Conservation (phyloP, 768 basidiomycete genomes). For the Serpula lacrymans region DNA sequence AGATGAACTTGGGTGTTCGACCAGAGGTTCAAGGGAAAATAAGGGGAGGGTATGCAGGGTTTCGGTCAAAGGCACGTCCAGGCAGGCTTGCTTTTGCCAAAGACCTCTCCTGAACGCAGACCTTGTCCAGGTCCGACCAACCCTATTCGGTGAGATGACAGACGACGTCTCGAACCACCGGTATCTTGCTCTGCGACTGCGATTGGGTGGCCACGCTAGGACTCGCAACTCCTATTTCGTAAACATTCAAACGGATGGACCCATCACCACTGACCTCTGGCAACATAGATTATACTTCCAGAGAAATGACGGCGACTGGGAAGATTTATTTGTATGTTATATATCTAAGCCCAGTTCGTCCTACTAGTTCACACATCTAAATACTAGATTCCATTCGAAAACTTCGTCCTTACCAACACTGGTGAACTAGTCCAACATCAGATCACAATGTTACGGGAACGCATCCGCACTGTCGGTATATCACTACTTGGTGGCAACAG, state of each 20-base stretch:
- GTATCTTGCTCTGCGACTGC: constrained; percentile 78
- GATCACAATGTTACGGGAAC: constrained; percentile 72
- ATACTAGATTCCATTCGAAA: constrained; percentile 73
- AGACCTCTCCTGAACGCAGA: not conserved
- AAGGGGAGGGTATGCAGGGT: constrained; percentile 86
- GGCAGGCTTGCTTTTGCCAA: not conserved
- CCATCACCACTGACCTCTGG: constrained; percentile 83
- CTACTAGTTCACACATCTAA: constrained; percentile 9
- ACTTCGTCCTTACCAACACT: constrained; percentile 70
- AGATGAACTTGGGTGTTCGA: constrained; percentile 68
- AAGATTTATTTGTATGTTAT: constrained; percentile 70
- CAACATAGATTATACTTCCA: constrained; percentile 88
- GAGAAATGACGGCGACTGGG: constrained; percentile 66
- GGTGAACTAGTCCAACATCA: constrained; percentile 69
- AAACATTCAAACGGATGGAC: constrained; percentile 88
- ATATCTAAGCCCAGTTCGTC: constrained; percentile 10
- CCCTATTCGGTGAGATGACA: constrained; percentile 79
- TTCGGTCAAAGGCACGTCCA: constrained; percentile 77
- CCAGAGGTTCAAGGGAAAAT: constrained; percentile 65
- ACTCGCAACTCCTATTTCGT: constrained; percentile 87
- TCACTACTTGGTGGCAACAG: constrained; percentile 85
- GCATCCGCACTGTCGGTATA: constrained; percentile 79
- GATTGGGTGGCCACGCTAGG: constrained; percentile 70
- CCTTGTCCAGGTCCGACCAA: constrained; percentile 58
- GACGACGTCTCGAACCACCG: constrained; percentile 83